Evolutionary conservation across 2,329 filamentous ascomycete species (phyloP).

Genomic region (Diaporthe vaccinii): DNA sequence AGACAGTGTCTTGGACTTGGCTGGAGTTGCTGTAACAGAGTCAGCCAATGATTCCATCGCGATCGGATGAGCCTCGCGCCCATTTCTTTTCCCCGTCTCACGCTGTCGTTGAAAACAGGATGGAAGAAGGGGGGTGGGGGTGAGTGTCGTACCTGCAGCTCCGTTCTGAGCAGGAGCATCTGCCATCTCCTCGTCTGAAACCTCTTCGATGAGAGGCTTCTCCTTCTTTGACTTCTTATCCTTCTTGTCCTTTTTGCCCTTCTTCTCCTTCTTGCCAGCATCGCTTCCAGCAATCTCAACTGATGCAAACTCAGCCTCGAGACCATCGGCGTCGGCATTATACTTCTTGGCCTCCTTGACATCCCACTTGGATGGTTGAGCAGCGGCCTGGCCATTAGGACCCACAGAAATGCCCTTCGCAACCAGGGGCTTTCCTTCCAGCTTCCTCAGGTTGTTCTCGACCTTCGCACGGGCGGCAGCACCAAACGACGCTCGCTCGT

Average conservation of each 20-base stretch:
- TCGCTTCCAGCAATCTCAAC: constrained; percentile 45
- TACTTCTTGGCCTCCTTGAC: constrained; percentile 95
- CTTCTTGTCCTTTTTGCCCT: constrained; percentile 55
- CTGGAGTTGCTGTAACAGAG: constrained; percentile 48
- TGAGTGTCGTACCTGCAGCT: constrained; percentile 33
- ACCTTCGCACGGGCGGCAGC: constrained; percentile 79
- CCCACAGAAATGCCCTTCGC: constrained; percentile 81
- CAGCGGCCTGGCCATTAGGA: constrained; percentile 75
- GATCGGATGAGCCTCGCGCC: constrained; percentile 55
- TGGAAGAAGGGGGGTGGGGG: background rate
- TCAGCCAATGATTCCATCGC: constrained; percentile 41
- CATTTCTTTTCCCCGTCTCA: constrained; percentile 50
- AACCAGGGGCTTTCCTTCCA: constrained; percentile 92
- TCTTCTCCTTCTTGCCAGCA: constrained; percentile 44
- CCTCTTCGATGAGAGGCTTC: constrained; percentile 56
- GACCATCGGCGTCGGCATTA: constrained; percentile 92
- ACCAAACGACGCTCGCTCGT: constrained; percentile 88
- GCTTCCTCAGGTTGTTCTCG: constrained; percentile 79
- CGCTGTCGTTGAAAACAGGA: constrained; percentile 21
- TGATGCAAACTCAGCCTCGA: constrained; percentile 76
- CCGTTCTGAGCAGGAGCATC: constrained; percentile 43
- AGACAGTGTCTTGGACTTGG: constrained; percentile 58
- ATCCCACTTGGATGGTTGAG: constrained; percentile 83
- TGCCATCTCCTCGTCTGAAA: constrained; percentile 46
- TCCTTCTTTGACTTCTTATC: constrained; percentile 63